Base-by-base conservation (phyloP, 768 basidiomycete species). In the Russula griseocarnosa region DNA sequence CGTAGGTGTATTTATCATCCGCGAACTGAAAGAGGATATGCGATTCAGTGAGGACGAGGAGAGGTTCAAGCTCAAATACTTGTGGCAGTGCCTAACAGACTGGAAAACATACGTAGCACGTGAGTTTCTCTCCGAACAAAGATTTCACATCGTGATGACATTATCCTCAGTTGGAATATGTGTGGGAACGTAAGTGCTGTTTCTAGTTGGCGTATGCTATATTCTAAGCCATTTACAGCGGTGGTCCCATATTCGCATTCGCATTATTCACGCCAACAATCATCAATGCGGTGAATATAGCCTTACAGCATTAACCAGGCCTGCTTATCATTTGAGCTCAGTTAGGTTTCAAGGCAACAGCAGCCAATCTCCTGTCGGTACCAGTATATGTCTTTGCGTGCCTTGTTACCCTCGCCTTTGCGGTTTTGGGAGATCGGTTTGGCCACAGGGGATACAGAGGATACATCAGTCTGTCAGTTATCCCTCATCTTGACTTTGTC, bases 61-160 rank as follows among this genome's bases (percentile, higher is more conserved):
- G 22, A 34, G 14, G 14, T 55, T 36, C 22, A 4, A 55, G 3
- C 34, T 55, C 22, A 16, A 16, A 22, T 55, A 24, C 53, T 22
- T 55, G 36, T 16, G 53, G 53, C 53, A 55, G n/a, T 55, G n/a
- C 34, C 36, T 55, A 14, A 55, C n/a, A 38, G 53, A 55, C 36
- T 38, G 36, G 53, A 55, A 55, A 55, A 55, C 53, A 38, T 55
- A 36, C 18, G 53, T 24, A 38, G 7, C 53, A 22, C 22, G 53
- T 55, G 22, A 7, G 53, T 55, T 10, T 22, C 9, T 22, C 7
- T 47, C 53, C 22, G 14, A 24, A 36, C 16, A 7, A 14, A 36
- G 13, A 54, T 55, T 11, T 1, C 34, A 38, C 36, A 9, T 32
- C 3, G 14, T 55, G 36, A 26, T 24, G 22, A 55, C 36, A 6